Evolutionary conservation across 176 grass and related monocot genomes (phyloP).

Genomic region (Oryza australiensis): DNA sequence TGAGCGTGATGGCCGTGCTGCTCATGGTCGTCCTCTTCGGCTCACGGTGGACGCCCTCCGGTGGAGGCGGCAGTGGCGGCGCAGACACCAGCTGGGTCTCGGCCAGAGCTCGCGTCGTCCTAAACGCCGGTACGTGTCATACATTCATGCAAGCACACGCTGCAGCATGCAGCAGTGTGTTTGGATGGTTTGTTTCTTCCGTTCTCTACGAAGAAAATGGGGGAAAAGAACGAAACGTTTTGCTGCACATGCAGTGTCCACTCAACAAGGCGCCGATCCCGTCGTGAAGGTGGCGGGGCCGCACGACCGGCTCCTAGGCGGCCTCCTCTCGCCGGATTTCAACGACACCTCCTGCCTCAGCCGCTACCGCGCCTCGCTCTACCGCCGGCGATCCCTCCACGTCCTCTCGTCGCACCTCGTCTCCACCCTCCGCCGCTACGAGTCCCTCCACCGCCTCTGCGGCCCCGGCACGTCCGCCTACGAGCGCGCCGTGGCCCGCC

Average conservation of each 20-base stretch:
- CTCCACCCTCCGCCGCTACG: constrained; percentile 50
- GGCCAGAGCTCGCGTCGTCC: neutral
- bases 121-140: constrained; percentile 2
- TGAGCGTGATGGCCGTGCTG: neutral
- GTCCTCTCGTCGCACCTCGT: constrained; percentile 48
- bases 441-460: constrained; percentile 60
- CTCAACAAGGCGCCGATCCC: neutral
- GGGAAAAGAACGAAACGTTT: neutral
- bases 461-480: constrained; percentile 44
- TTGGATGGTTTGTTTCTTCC: neutral
- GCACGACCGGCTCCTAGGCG: constrained; percentile 59
- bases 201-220: too few species aligned
- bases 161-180: neutral
- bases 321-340: constrained; percentile 62
- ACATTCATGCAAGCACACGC: neutral
- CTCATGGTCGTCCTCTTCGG: constrained; percentile 32
- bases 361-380: constrained; percentile 48
- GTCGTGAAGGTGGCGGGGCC: constrained; percentile 13
- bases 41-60: constrained; percentile 20
- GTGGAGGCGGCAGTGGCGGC: neutral
- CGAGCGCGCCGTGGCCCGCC: constrained; percentile 22
- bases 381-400: constrained; percentile 44
- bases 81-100: constrained; percentile 10
- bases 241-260: constrained; percentile 7
- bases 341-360: constrained; percentile 62